Conservation (phyloP, 2,329 filamentous ascomycete species). For the Alternaria postmessia region DNA sequence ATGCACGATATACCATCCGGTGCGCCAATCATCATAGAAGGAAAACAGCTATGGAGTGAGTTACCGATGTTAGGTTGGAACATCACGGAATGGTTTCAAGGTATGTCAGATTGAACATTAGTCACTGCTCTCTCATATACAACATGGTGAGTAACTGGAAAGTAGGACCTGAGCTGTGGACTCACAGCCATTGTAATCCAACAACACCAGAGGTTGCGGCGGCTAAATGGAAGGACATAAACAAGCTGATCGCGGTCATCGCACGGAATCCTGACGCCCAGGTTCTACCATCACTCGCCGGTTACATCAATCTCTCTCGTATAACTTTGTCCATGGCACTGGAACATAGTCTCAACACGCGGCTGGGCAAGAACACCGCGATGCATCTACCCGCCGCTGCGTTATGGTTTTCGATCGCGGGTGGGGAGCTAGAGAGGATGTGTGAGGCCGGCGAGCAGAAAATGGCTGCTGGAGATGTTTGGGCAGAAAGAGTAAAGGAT, state of each 20-base stretch:
- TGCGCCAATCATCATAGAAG: neutral
- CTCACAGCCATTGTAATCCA: neutral
- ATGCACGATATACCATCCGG: neutral
- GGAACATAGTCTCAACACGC: neutral
- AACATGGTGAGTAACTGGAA: neutral
- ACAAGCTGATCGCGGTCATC: neutral
- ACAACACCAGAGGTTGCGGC: neutral
- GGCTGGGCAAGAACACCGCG: neutral
- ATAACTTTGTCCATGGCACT: neutral
- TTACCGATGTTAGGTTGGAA: neutral
- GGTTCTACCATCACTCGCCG: neutral
- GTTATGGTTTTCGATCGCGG: neutral
- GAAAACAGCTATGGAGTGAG: neutral
- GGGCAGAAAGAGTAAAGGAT: neutral
- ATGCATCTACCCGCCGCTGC: neutral
- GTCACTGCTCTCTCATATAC: neutral
- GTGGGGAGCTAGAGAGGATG: neutral
- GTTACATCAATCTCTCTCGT: neutral
- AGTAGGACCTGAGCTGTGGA: neutral
- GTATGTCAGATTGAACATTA: neutral
- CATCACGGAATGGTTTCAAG: neutral
- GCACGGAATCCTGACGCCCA: neutral
- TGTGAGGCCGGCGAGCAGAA: neutral
- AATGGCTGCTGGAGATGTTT: neutral
- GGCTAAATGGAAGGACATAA: neutral